Evolutionary conservation across 148 eudicot species (phyloP), one percentile per base, ranked within the genome.

Genomic region (Oxyria digyna): DNA sequence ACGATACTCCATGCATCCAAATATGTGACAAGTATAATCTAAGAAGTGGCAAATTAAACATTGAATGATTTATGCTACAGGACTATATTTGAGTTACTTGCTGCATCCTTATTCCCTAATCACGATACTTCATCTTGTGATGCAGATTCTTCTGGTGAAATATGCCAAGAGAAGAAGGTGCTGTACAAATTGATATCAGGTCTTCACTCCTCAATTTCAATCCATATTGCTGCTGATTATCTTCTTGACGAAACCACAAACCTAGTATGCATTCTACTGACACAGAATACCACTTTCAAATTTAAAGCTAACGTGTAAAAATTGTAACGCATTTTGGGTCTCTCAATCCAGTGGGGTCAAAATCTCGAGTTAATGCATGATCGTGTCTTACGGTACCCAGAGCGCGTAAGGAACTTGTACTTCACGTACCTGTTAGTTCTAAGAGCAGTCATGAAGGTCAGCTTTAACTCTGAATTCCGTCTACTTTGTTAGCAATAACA

Each of bases 141-240:
- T 66, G 26, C 69, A 94, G 98, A 90, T 88, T 45, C 85, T 40
- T 80, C 78, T 24, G 91, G 93, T 62, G 98, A 94, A 73, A 78
- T 79, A 50, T 90, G 96, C 75, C 97, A 76, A 64, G 98, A 94
- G 91, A 86, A 88, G 73, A 94, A 85, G 79, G 85, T 84, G 49
- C 75, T 94, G 23, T 94, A 90, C 89, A 94, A 94, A 75, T 71
- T 94, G 72, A 90, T 94, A 73, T 94, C 96, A 33, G 97, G 98
- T 65, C 87, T 94, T 64, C 98, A 90, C 76, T 78, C 98, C 69
- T 94, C 98, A 31, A 90, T 94, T 69, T 94, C 98, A 63, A 81
- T 84, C 38, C 98, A 94, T 73, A 87, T 90, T 45, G 98, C 92
- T 43, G 83, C 92, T 46, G 93, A 87, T 66, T 92, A 92, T 81